Base-by-base conservation (phyloP, 192 early-diverging fungal genomes). In the Entrophospora sp. region DNA sequence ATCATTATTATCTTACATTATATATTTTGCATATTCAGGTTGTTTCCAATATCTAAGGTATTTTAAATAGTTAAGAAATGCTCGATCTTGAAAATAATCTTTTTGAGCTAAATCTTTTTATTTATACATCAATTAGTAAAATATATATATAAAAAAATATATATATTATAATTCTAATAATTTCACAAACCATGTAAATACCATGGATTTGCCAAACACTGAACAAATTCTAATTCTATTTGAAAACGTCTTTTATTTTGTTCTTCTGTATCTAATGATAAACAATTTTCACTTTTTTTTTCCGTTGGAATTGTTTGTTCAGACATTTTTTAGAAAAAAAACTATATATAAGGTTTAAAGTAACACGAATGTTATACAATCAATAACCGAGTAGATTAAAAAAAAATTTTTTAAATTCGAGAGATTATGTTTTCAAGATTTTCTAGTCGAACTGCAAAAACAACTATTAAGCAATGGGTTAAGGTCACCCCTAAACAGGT, bases 221-320 rank as follows among this genome's bases (percentile, higher is more conserved):
- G 92, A 13, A 98, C 79, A 81, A 98, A 98, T 76, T 98, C 95
- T 35, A 97, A 82, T 75, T 97, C 94, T 18, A 93, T 83, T 69
- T 88, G 83, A 65, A 95, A 95, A 22, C 94, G 84, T 62, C 25
- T 20, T 52, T 0, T 28, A 28, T 28, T 14, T 13, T 13, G 20
- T 31, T 28, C 24, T 22, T 46, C 44, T 46, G 18, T 8, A 9
- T 46, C 44, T 1, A 22, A 46, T 9, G 44, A 2, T 24, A 22
- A 22, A 46, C 18, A 25, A 28, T 12, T 14, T 52, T 28, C 12
- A 10, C 5, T 4, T 30, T 52, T 52, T 28, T 16, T 25, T 52
- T 52, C 27, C 12, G 49, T 13, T 7, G 30, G 28, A 28, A n/a
- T n/a, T n/a, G 24, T n/a, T 12, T 49, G n/a, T 31, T 52, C 27